Evolutionary conservation across 371 early-diverging fungal species (phyloP), one percentile per base, ranked within the genome.

Genomic region (Lichtheimia ornata): DNA sequence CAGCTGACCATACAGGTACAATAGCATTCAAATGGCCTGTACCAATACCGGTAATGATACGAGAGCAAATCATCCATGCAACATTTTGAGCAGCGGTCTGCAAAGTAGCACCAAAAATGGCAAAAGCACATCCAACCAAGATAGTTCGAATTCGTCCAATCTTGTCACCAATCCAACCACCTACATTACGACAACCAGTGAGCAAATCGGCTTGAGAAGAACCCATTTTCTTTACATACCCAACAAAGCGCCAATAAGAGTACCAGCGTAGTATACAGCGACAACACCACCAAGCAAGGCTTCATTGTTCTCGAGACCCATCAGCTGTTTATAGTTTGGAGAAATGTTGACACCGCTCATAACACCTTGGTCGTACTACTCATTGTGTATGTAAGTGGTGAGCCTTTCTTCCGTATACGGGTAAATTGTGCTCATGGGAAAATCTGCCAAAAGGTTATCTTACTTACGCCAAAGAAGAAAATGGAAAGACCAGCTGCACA

Each of bases 391-490:
- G 28, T 52, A 18, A 18, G 42, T 18, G 3, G 3, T 9, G 43
- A 4, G 35, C 5, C 13, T 11, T 35, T 11, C 35, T 35, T 35
- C 35, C 35, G 11, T 35, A 35, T 35, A 35, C 35, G 35, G 15
- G 50, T 12, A 24, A 25, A 50, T 52, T 52, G 28, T 24, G 35
- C 15, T 13, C 24, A 30, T 22, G 35, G 35, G 35, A 35, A 35
- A 35, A 35, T 35, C 0, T 35, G 35, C 12, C 22, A 47, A 45
- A 12, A 41, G 50, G 5, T n/a, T n/a, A 28, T 28, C 1, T 11
- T 66, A 65, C 69, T 65, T 72, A 77, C 78, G 11, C 78, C 78
- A 73, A 77, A 77, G 59, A 77, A 77, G 49, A 77, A 77, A 15
- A 77, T 77, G 54, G 71, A 70, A 42, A 77, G 70, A 49, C 75